Conservation (phyloP, 768 basidiomycete genomes). For the Boletales sp. region DNA sequence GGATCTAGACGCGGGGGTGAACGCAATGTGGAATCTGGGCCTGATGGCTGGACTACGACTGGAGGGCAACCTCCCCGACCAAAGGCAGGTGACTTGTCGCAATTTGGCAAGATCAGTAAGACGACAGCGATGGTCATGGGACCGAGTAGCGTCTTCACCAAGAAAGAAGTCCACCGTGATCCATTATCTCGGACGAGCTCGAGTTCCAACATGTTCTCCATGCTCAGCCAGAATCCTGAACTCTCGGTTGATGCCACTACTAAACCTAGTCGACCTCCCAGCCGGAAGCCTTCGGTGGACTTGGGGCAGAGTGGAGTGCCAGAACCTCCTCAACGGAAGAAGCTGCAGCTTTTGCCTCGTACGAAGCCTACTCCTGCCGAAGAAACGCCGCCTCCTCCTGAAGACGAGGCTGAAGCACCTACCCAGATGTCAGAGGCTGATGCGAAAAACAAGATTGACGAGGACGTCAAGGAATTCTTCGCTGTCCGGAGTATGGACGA, state of each 20-base stretch:
- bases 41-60: constrained; percentile 89
- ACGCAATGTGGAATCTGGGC: constrained; percentile 56
- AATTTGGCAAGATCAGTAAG: constrained; percentile 84
- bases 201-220: constrained; percentile 82
- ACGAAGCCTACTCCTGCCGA: constrained; percentile 55
- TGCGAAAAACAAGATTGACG: constrained; percentile 70
- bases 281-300: constrained; percentile 51
- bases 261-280: constrained; percentile 52
- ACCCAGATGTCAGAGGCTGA: constrained; percentile 61
- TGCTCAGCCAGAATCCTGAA: constrained; percentile 66
- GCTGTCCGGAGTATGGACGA: constrained; percentile 80
- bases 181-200: constrained; percentile 79
- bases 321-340: constrained; percentile 58
- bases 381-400: constrained; percentile 43
- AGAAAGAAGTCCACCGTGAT: constrained; percentile 67
- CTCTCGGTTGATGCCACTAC: constrained; percentile 47
- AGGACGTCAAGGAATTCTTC: constrained; percentile 87
- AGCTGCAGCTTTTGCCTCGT: constrained; percentile 75
- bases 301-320: constrained; percentile 42
- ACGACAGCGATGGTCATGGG: constrained; percentile 73
- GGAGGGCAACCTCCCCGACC: constrained; percentile 51
- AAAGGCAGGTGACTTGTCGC: constrained; percentile 82
- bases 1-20: constrained; percentile 86
- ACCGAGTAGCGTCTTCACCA: constrained; percentile 80
- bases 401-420: constrained; percentile 45